Evolutionary conservation across 305 asterid species (phyloP).

Genomic region (Caryopteris hybrid): DNA sequence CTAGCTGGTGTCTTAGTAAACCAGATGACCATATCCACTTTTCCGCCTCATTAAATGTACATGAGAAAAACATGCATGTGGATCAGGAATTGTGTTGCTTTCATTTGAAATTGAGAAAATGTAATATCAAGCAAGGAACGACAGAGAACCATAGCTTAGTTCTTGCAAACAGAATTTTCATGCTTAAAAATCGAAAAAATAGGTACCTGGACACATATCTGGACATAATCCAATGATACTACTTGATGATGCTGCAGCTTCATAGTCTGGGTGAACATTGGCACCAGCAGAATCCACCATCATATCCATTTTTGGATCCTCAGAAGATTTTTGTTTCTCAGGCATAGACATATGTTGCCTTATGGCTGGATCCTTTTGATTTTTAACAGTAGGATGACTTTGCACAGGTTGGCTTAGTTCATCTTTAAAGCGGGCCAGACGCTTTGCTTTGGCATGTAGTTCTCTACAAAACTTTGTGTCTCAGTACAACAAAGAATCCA

Average conservation of each 20-base stretch:
- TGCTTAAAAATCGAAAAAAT: constrained; percentile 13
- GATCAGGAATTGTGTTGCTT: neutral
- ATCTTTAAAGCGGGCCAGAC: constrained; percentile 86
- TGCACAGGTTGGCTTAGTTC: constrained; percentile 54
- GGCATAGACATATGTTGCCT: constrained; percentile 36
- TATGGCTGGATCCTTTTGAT: constrained; percentile 48
- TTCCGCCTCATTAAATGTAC: too few relatives aligned
- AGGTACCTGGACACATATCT: constrained; percentile 97
- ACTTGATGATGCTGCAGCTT: constrained; percentile 49
- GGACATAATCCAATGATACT: constrained; percentile 80
- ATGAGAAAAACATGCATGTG: constrained; percentile 1
- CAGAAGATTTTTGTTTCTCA: constrained; percentile 38
- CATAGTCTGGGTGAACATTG: constrained; percentile 40
- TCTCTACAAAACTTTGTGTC: constrained; percentile 48
- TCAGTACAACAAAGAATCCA: constrained; percentile 20
- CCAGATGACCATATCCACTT: too few relatives aligned
- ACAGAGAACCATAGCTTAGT: constrained; percentile 1
- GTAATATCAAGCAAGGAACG: neutral
- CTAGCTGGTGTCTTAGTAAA: constrained; percentile 5
- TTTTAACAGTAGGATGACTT: constrained; percentile 30
- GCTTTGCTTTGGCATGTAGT: constrained; percentile 83
- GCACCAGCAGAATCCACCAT: constrained; percentile 41
- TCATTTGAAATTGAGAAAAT: constrained; percentile 7
- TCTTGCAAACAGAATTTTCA: neutral
- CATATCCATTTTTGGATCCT: constrained; percentile 41